Percentiles rank a stretch among this genome's conserved stretches.
Evolutionary conservation across 2,329 filamentous ascomycete species (phyloP).

Genomic region (Rasamsonia emersonii): DNA sequence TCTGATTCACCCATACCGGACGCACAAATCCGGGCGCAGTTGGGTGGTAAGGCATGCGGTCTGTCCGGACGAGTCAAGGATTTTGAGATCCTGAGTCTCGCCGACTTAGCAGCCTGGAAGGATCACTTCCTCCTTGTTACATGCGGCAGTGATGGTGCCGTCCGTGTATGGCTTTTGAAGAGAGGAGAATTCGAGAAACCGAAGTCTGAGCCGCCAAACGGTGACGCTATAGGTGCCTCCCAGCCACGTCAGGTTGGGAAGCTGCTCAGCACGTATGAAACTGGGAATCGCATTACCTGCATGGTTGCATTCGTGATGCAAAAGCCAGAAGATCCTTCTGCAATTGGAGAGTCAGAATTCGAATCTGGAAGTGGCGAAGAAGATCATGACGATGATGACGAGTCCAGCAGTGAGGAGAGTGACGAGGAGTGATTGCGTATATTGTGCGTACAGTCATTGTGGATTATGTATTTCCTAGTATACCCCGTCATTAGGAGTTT

Average conservation of each 20-base stretch:
- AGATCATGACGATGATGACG: conserved; percentile 9
- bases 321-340: conserved; percentile 45
- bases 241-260: conserved; percentile 47
- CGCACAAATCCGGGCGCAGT: conserved; percentile 55
- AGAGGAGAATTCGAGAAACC: conserved; percentile 20
- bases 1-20: conserved; percentile 51
- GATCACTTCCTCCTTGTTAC: conserved; percentile 54
- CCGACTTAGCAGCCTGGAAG: conserved; percentile 22
- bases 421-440: conserved; percentile 9
- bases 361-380: conserved; percentile 29
- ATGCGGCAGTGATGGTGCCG: conserved; percentile 73
- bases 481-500: too few species aligned
- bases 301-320: conserved; percentile 80
- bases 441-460: not conserved
- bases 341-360: conserved; percentile 51
- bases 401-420: conserved; percentile 13
- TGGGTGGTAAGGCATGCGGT: conserved; percentile 65
- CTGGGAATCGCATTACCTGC: conserved; percentile 82
- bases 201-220: conserved; percentile 12
- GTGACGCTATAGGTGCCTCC: conserved; percentile 9
- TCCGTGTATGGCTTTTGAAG: conserved; percentile 66
- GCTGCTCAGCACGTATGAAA: conserved; percentile 70
- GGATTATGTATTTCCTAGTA: too few species aligned
- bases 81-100: conserved; percentile 57
- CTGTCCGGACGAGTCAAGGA: conserved; percentile 76